These are phyloP conservation scores for Diaporthe citrichinensis DNA, from an alignment of 2,329 filamentous ascomycete genomes.

Conservation along the genomic window DNA sequence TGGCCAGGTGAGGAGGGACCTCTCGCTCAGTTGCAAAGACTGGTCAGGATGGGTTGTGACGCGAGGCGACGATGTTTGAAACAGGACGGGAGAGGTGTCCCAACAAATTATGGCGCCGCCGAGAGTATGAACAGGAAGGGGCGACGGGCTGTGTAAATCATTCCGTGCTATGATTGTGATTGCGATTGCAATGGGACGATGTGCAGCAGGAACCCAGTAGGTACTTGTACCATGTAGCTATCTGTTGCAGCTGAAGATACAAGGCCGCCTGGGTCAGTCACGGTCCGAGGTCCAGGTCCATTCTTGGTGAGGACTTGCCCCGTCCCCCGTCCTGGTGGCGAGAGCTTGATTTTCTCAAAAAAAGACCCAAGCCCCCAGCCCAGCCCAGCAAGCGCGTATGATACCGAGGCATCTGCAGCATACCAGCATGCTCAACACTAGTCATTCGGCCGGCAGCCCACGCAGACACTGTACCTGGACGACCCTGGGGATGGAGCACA, in stretches of 20 bases:
- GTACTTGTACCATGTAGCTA: constrained; percentile 24
- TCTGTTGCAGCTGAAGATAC: constrained; percentile 16
- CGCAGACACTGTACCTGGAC: constrained; percentile 1
- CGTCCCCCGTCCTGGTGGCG: constrained; percentile 8
- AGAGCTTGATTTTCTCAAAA: constrained; percentile 27
- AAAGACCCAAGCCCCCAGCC: neutral
- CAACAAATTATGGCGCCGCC: constrained; percentile 31
- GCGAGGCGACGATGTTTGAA: constrained; percentile 24
- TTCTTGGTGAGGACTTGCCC: constrained; percentile 4
- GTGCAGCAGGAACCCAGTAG: constrained; percentile 19
- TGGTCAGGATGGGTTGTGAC: neutral
- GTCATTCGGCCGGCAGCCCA: constrained; percentile 19
- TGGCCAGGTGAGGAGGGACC: neutral
- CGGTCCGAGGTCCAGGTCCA: constrained; percentile 6
- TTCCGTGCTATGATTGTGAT: constrained; percentile 3
- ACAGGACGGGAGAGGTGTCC: constrained; percentile 18
- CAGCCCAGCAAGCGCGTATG: constrained; percentile 9
- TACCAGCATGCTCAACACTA: constrained; percentile 24
- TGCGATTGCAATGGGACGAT: constrained; percentile 14
- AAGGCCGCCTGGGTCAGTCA: neutral
- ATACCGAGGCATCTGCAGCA: constrained; percentile 33
- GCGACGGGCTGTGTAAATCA: neutral
- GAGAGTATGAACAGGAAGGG: neutral
- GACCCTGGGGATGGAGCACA: neutral
- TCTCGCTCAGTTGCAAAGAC: neutral